Evolutionary conservation across 139 green algal species (phyloP).

Genomic region (Chlorella sp.): DNA sequence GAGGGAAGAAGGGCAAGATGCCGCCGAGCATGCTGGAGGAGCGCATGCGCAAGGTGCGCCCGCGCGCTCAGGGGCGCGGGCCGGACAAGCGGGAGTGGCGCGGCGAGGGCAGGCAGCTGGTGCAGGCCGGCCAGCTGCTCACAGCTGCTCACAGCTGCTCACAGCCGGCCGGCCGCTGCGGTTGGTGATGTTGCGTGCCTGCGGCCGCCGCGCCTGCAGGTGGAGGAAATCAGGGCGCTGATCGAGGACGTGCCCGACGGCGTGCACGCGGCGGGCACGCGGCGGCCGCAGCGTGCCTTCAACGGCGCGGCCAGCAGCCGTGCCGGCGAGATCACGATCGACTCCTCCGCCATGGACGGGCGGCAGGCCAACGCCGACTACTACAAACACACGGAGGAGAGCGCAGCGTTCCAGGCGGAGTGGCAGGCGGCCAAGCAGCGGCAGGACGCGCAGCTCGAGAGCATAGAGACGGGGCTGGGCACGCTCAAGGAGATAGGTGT

Average conservation of each 20-base stretch:
- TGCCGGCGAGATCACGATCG: constrained; percentile 26
- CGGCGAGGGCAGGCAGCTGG: too few species aligned
- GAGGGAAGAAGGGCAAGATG: constrained; percentile 26
- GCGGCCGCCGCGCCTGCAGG: constrained; percentile 32
- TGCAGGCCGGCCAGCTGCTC: not conserved
- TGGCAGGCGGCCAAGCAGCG: constrained; percentile 56
- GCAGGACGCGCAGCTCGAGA: constrained; percentile 78
- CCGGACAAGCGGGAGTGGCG: too few species aligned
- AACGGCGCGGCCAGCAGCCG: not conserved
- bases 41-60: constrained; percentile 9
- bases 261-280: constrained; percentile 42
- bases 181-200: not conserved
- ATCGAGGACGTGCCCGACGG: constrained; percentile 68
- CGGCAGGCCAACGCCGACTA: constrained; percentile 35
- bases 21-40: constrained; percentile 17
- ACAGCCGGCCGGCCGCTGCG: not conserved
- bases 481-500: constrained; percentile 76
- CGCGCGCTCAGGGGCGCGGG: too few species aligned
- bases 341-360: constrained; percentile 11
- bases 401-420: constrained; percentile 65
- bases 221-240: constrained; percentile 56
- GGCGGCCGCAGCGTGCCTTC: constrained; percentile 26
- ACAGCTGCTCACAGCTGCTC: not conserved
- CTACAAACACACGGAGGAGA: constrained; percentile 65
- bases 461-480: constrained; percentile 70